Base-by-base conservation (phyloP, 495 filamentous ascomycete genomes). In the Corynascus novoguineensis region DNA sequence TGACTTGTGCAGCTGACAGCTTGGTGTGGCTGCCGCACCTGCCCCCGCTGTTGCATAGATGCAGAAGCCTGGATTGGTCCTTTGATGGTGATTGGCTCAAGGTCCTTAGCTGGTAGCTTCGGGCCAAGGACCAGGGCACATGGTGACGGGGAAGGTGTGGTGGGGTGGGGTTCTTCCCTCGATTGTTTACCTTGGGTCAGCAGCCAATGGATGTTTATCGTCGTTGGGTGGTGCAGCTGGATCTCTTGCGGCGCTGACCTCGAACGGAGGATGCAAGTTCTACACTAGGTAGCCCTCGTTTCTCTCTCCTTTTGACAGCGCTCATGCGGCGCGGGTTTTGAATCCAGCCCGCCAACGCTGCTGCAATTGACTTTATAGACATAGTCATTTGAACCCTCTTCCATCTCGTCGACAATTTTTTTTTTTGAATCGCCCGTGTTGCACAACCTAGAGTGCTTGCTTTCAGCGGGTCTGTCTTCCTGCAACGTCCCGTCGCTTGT, bases 1-100 rank as follows among this genome's bases (percentile, higher is more conserved):
- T 51, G 55, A 58, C 38, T 17, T 49, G 45, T 9, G 37, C 55
- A 44, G 55, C 55, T 50, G 55, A 50, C 54, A 17, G 19, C 22
- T 45, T 48, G 37, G 19, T n/a, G 11, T 27, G 21, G 52, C 46
- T 27, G 42, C 14, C 44, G 42, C 41, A 46, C 32, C 17, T 35
- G 19, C 34, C 49, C 6, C 46, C 29, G n/a, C 46, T 21, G 29
- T 15, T 32, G 49, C 48, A 41, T 14, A 14, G 45, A 8, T 35
- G 31, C 48, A 25, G 31, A 37, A 25, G 50, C 32, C 38, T 54
- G 41, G 27, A 22, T n/a, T 27, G 15, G 21, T 22, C 17, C 19
- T 29, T 11, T 0, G 27, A 5, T 17, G 29, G 14, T 47, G 29
- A 55, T 46, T 55, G 53, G 53, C 5, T 15, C 21, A 27, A 32